These are phyloP conservation scores for Acarospora socialis DNA, from an alignment of 2,329 filamentous ascomycete species.

Conservation along the genomic window DNA sequence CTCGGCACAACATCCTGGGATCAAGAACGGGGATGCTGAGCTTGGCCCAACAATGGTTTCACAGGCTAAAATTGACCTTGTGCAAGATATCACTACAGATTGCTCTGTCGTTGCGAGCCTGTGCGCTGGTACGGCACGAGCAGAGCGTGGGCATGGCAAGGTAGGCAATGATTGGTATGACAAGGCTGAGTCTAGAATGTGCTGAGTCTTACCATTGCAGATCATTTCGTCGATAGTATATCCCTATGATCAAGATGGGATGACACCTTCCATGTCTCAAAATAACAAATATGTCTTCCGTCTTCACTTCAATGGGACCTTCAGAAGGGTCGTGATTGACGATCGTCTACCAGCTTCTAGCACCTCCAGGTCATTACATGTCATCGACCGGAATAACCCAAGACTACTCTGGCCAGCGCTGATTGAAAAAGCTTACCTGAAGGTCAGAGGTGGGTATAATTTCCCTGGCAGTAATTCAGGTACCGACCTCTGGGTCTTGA, in stretches of 20 bases:
- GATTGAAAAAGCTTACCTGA: conserved; percentile 91
- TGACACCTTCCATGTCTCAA: conserved; percentile 48
- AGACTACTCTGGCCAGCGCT: conserved; percentile 81
- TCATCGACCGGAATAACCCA: conserved; percentile 72
- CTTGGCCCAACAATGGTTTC: conserved; percentile 41
- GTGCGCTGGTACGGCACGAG: conserved; percentile 62
- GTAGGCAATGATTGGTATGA: too few species aligned
- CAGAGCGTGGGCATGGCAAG: conserved; percentile 52
- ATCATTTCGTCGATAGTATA: conserved; percentile 59
- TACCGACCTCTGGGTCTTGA: conserved; percentile 83
- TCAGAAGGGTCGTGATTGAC: conserved; percentile 74
- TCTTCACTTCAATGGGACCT: conserved; percentile 94
- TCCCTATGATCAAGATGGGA: conserved; percentile 50
- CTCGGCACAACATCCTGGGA: conserved; percentile 23
- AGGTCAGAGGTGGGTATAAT: conserved; percentile 88
- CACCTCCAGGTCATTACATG: conserved; percentile 63
- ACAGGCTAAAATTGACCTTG: conserved; percentile 56
- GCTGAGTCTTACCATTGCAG: conserved; percentile 25
- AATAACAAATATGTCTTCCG: conserved; percentile 84
- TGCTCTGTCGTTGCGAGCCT: conserved; percentile 95
- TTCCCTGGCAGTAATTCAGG: conserved; percentile 96
- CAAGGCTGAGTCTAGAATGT: too few species aligned
- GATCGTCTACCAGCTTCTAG: conserved; percentile 71
- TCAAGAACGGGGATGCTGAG: conserved; percentile 4
- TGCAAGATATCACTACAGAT: conserved; percentile 90